Evolutionary conservation across 2,329 filamentous ascomycete species (phyloP).

Genomic region (Cladosporium colombiae): DNA sequence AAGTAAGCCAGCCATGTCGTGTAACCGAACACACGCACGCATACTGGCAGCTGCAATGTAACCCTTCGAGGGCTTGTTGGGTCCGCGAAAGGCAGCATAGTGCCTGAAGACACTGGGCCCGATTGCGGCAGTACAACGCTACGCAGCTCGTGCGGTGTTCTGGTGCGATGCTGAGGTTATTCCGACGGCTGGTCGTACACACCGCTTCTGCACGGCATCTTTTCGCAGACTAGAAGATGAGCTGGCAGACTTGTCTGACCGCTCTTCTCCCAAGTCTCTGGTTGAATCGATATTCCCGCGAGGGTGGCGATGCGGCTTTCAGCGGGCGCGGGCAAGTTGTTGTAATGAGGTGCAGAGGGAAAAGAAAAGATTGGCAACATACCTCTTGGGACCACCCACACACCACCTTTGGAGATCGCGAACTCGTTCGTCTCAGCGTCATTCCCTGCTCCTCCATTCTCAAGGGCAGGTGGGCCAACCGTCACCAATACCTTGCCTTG

Average conservation of each 20-base stretch:
- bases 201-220: slow-evolving; percentile 11
- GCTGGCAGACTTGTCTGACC: slow-evolving; percentile 6
- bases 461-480: slow-evolving; percentile 48
- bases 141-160: slow-evolving; percentile 18
- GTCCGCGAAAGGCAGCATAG: background rate
- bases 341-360: slow-evolving; percentile 1
- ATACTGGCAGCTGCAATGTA: slow-evolving; percentile 14
- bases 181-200: slow-evolving; percentile 19
- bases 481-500: slow-evolving; percentile 79
- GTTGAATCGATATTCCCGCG: background rate
- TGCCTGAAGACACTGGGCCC: slow-evolving; percentile 1
- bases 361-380: slow-evolving; percentile 41
- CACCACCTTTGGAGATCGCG: slow-evolving; percentile 80
- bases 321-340: background rate
- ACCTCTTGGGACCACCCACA: slow-evolving; percentile 96
- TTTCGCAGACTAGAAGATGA: background rate
- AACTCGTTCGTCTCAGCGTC: slow-evolving; percentile 65
- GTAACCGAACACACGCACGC: slow-evolving; percentile 11
- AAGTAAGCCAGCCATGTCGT: background rate
- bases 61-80: slow-evolving; percentile 8
- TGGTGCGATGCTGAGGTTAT: slow-evolving; percentile 19
- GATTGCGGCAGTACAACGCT: background rate
- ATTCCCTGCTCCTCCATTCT: background rate
- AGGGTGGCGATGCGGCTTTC: slow-evolving; percentile 1
- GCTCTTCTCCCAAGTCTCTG: background rate